These are phyloP conservation scores for Globisporangium emineosum DNA, from an alignment of 352 stramenopile species.

Conservation along the genomic window DNA sequence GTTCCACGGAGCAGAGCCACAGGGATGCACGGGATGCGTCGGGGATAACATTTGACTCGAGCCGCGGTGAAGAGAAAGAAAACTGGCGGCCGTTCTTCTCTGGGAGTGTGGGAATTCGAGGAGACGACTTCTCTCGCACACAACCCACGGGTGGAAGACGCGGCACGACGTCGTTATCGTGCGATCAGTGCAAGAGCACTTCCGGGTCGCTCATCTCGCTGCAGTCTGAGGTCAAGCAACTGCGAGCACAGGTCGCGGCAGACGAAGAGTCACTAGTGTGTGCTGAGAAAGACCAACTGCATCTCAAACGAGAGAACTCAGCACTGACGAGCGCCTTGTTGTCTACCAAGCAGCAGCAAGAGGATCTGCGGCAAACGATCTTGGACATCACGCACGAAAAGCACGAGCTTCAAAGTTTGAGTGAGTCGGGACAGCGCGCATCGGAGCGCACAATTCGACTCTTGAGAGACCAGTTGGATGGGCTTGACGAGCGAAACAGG, in stretches of 20 bases:
- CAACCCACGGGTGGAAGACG: slow-evolving; percentile 19
- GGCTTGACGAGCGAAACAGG: slow-evolving; percentile 23
- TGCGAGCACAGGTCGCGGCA: slow-evolving; percentile 29
- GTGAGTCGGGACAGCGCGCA: slow-evolving; percentile 35
- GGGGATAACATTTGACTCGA: slow-evolving; percentile 39
- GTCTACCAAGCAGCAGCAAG: slow-evolving; percentile 46
- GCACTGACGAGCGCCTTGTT: slow-evolving; percentile 42
- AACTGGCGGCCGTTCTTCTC: slow-evolving; percentile 23
- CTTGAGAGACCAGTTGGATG: slow-evolving; percentile 34
- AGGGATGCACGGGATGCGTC: slow-evolving; percentile 24
- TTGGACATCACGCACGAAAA: slow-evolving; percentile 53
- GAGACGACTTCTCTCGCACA: slow-evolving; percentile 36
- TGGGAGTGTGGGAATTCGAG: slow-evolving; percentile 14
- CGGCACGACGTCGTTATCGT: slow-evolving; percentile 10
- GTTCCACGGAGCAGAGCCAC: slow-evolving; percentile 4
- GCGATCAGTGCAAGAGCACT: slow-evolving; percentile 41
- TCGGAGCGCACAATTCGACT: slow-evolving; percentile 25
- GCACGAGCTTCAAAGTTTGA: slow-evolving; percentile 37
- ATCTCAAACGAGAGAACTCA: slow-evolving; percentile 44
- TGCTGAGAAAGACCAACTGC: slow-evolving; percentile 36
- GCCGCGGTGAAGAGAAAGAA: slow-evolving; percentile 29
- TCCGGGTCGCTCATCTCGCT: slow-evolving; percentile 32
- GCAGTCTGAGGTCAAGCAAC: slow-evolving; percentile 47
- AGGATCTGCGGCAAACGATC: slow-evolving; percentile 48
- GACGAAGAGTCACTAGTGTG: slow-evolving; percentile 48